A percentile compares a stretch with the other conserved stretches of the same genome.
Conservation (phyloP, 2,329 filamentous ascomycete genomes). For the Clarireedia paspali region DNA sequence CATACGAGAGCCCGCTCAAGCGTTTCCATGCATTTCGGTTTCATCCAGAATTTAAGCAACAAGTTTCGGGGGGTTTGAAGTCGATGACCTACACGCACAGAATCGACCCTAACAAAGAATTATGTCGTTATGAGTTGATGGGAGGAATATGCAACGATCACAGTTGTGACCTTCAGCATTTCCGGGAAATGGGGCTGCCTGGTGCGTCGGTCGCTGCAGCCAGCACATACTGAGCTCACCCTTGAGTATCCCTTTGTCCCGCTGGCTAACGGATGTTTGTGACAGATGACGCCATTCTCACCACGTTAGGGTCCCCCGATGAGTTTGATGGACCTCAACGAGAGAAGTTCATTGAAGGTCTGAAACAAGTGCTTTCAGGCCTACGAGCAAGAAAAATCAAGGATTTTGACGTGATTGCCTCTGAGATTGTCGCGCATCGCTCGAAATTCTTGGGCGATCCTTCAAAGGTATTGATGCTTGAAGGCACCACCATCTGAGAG, state of each 20-base stretch:
- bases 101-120: constrained; percentile 64
- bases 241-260: constrained; percentile 27
- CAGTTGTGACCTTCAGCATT: constrained; percentile 74
- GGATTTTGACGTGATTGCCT: constrained; percentile 60
- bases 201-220: constrained; percentile 53
- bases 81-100: constrained; percentile 92
- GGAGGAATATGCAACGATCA: constrained; percentile 65
- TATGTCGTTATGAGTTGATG: constrained; percentile 71
- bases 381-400: constrained; percentile 52
- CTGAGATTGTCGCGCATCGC: constrained; percentile 60
- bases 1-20: constrained; percentile 78
- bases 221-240: constrained; percentile 17
- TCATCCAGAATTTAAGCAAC: constrained; percentile 65
- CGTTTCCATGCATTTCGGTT: constrained; percentile 86
- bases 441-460: constrained; percentile 56
- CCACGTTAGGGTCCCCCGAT: constrained; percentile 61
- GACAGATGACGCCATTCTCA: constrained; percentile 65
- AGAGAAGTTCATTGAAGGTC: constrained; percentile 52
- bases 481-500: constrained; percentile 27
- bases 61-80: constrained; percentile 68
- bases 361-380: constrained; percentile 52
- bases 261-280: constrained; percentile 31
- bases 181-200: constrained; percentile 60
- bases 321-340: constrained; percentile 55
- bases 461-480: constrained; percentile 54